Evolutionary conservation across 2,329 filamentous ascomycete species (phyloP).

Genomic region (Pezicula carpinea): DNA sequence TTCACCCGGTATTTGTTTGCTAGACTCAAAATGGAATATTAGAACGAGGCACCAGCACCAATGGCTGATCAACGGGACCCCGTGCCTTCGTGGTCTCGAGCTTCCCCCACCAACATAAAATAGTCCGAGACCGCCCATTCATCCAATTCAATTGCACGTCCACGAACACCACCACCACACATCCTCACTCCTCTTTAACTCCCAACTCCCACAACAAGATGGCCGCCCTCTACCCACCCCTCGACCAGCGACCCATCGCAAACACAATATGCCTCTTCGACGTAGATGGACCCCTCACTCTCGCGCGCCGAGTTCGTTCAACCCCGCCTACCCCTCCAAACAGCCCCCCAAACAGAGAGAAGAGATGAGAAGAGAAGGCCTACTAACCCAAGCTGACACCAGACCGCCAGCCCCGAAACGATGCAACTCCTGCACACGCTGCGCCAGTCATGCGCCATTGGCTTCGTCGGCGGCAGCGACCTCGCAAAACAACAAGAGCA

Average conservation of each 20-base stretch:
- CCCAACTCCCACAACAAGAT: neutral
- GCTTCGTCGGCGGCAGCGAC: slow-evolving; percentile 90
- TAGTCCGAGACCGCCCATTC: neutral
- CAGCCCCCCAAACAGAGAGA: neutral
- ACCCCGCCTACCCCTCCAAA: slow-evolving; percentile 2
- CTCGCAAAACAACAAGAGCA: slow-evolving; percentile 94
- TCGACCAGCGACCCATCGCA: slow-evolving; percentile 80
- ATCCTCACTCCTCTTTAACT: neutral
- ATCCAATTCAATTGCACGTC: neutral
- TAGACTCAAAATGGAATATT: too few relatives aligned
- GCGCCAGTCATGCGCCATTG: slow-evolving; percentile 83
- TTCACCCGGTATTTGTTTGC: too few relatives aligned
- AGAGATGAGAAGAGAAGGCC: neutral
- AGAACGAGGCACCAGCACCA: too few relatives aligned
- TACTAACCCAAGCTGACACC: neutral
- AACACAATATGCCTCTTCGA: slow-evolving; percentile 96
- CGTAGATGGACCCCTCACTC: slow-evolving; percentile 88
- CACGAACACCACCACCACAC: neutral
- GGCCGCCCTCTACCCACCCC: slow-evolving; percentile 48
- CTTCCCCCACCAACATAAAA: too few relatives aligned
- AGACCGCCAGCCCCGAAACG: slow-evolving; percentile 76
- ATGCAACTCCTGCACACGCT: slow-evolving; percentile 73
- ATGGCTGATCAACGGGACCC: too few relatives aligned
- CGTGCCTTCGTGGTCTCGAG: too few relatives aligned
- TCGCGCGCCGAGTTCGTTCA: slow-evolving; percentile 66